A percentile compares a stretch with the other conserved stretches of the same genome.
These are phyloP conservation scores for Olyra latifolia DNA, from an alignment of 176 grass and related monocot genomes.

Conservation along the genomic window DNA sequence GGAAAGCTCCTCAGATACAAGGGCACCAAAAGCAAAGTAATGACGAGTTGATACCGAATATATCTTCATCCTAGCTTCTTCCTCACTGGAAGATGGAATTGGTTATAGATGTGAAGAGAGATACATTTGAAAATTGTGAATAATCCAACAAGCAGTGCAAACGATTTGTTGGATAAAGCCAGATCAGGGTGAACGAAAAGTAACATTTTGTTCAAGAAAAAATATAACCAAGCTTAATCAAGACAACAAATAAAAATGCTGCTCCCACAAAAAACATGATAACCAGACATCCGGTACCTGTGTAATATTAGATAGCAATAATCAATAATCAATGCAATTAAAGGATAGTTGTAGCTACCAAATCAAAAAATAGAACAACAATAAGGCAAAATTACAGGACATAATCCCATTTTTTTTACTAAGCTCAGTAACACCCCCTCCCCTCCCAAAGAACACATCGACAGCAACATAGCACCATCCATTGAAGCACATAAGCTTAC, in stretches of 20 bases:
- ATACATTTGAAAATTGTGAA: background rate
- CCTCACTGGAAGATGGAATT: constrained; percentile 49
- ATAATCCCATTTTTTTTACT: background rate
- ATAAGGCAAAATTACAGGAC: background rate
- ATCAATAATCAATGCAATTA: background rate
- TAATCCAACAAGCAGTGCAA: background rate
- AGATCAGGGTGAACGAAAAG: background rate
- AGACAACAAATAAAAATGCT: background rate
- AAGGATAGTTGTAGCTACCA: background rate
- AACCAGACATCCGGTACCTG: background rate
- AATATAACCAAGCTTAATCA: background rate
- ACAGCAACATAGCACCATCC: background rate
- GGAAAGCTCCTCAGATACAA: too few relatives aligned
- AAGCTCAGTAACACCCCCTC: background rate
- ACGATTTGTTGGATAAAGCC: background rate
- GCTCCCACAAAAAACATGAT: background rate
- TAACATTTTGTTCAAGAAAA: background rate
- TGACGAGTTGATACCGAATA: too few relatives aligned
- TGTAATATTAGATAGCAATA: background rate
- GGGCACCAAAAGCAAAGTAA: too few relatives aligned
- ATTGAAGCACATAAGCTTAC: background rate
- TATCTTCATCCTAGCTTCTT: constrained; percentile 78
- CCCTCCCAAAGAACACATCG: background rate
- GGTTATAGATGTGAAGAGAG: background rate
- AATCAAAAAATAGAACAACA: background rate